phyloP scores from a whole-genome alignment of 257 asterid genomes.

The Sherardia arvensis region DNA sequence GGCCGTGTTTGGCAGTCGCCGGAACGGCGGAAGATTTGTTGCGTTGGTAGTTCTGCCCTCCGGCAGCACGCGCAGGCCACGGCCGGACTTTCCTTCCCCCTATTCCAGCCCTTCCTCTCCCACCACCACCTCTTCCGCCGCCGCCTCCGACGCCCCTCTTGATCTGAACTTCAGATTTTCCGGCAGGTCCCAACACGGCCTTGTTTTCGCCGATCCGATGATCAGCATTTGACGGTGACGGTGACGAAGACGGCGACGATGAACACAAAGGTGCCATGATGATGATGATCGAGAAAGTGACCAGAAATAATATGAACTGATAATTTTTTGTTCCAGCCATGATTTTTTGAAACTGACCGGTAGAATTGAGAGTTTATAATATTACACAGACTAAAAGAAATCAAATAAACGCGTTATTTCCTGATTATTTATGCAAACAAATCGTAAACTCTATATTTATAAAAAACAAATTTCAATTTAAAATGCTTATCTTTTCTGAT shows the following conservation, averaged over 20 bases:
- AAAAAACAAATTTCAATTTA: no score
- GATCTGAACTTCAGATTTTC: neutral
- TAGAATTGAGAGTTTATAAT: no score
- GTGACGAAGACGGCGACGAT: neutral
- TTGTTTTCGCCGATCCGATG: neutral
- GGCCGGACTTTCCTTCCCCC: neutral
- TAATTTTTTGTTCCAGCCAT: neutral
- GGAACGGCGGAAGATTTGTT: neutral
- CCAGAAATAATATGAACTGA: neutral
- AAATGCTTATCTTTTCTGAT: no score
- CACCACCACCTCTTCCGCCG: neutral
- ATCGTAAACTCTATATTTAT: neutral
- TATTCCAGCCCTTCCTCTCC: neutral
- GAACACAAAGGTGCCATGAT: neutral
- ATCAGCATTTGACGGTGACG: no score
- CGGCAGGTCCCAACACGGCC: neutral
- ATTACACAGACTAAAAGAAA: no score
- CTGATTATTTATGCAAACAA: neutral
- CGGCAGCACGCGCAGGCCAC: neutral
- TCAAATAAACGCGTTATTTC: neutral
- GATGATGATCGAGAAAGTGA: neutral
- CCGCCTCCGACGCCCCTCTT: neutral
- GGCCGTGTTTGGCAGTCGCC: neutral
- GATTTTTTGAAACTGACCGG: neutral
- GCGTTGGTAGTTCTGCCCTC: neutral